Percentiles rank a stretch among this genome's conserved stretches.
Conservation (phyloP, 352 stramenopile species). For the Phytophthora vignae region DNA sequence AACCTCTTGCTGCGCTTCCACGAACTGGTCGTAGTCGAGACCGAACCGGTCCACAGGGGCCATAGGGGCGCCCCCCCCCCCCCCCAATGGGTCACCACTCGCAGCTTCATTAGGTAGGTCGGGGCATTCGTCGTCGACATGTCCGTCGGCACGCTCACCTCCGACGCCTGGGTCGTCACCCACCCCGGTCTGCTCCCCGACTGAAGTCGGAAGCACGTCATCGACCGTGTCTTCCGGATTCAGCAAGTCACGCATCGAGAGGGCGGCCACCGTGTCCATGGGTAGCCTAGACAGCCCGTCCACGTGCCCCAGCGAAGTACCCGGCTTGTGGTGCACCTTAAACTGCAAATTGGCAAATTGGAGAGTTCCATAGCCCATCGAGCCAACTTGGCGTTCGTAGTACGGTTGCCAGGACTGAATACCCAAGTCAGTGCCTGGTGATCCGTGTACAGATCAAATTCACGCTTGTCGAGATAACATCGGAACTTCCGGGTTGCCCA, state of each 20-base stretch:
- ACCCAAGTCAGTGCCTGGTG: too few species aligned
- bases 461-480: background rate
- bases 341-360: slow-evolving; percentile 10
- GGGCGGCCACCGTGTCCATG: background rate
- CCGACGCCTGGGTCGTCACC: too few species aligned
- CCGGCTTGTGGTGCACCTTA: slow-evolving; percentile 8
- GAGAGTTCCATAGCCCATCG: slow-evolving; percentile 12
- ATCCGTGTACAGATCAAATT: too few species aligned
- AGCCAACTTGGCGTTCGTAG: slow-evolving; percentile 6
- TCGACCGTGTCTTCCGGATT: background rate
- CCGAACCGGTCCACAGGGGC: background rate
- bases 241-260: background rate
- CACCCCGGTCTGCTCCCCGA: background rate
- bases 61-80: too few species aligned
- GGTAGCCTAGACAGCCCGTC: slow-evolving; percentile 11
- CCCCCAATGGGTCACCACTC: background rate
- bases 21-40: background rate
- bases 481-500: background rate
- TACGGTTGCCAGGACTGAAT: too few species aligned
- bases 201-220: too few species aligned
- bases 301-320: slow-evolving; percentile 3
- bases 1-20: background rate
- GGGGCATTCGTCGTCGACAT: background rate
- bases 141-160: background rate
- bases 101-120: background rate